Percentiles rank a stretch among this genome's conserved stretches.
Conservation (phyloP, 768 basidiomycete species). For the Macrocybe gigantea region DNA sequence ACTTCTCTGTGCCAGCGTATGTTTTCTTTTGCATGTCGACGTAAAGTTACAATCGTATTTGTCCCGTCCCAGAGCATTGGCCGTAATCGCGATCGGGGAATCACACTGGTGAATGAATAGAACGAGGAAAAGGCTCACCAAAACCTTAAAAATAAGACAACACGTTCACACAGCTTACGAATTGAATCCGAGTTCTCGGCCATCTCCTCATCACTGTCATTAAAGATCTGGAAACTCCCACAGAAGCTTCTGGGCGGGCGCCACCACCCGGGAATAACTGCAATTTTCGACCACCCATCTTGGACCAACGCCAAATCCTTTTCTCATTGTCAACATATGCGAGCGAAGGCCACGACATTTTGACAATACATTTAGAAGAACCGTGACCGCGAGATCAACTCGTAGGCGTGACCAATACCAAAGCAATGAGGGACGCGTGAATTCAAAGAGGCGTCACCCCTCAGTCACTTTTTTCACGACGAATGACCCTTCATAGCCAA, state of each 20-base stretch:
- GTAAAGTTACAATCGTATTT: no score
- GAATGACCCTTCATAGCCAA: slow-evolving; percentile 49
- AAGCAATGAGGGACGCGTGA: no score
- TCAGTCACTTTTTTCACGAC: slow-evolving; percentile 26
- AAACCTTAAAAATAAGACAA: slow-evolving; percentile 3
- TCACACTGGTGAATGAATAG: background rate
- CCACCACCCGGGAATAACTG: slow-evolving; percentile 10
- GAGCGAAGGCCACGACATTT: no score
- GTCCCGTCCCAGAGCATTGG: no score
- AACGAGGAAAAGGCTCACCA: slow-evolving; percentile 4
- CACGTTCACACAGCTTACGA: slow-evolving; percentile 12
- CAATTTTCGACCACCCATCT: no score
- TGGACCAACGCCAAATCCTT: no score
- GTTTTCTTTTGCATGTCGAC: no score
- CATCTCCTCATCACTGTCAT: slow-evolving; percentile 14
- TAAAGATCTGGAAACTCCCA: slow-evolving; percentile 7
- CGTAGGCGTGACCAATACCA: background rate
- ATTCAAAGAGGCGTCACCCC: background rate
- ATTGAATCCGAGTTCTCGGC: slow-evolving; percentile 12
- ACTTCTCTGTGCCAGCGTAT: no score
- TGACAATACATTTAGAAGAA: background rate
- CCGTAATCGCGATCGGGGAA: background rate
- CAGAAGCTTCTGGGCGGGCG: slow-evolving; percentile 5
- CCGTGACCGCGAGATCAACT: background rate
- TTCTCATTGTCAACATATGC: no score